phyloP scores from a whole-genome alignment of 2,329 filamentous ascomycete species.

The Alternaria dauci region DNA sequence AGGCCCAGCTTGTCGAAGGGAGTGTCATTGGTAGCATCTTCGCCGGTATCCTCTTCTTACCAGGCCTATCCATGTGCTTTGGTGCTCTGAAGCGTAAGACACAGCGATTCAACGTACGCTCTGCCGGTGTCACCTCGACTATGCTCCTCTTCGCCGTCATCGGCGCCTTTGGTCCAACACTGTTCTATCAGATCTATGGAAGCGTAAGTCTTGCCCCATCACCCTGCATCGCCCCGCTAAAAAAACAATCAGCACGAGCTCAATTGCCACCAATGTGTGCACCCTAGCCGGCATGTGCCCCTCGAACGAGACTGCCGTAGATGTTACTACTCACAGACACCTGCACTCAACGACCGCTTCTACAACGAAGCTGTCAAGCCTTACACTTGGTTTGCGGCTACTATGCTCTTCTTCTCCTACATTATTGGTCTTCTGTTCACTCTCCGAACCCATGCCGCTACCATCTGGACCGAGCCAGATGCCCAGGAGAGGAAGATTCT shows the following conservation, averaged over 20 bases:
- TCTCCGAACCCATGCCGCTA: conserved; percentile 90
- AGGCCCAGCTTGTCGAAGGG: conserved; percentile 90
- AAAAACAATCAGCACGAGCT: conserved; percentile 75
- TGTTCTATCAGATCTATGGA: conserved; percentile 99
- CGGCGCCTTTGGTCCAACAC: conserved; percentile 90
- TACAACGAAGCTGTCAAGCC: conserved; percentile 90
- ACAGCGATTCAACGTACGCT: conserved; percentile 96
- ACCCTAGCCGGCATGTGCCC: conserved; percentile 59
- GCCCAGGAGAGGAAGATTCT: conserved; percentile 56
- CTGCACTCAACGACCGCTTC: conserved; percentile 85
- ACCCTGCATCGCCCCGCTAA: conserved; percentile 44
- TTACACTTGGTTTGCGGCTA: conserved; percentile 88
- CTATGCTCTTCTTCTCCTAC: conserved; percentile 89
- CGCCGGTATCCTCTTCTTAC: conserved; percentile 92
- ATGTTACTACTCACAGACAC: conserved; percentile 91
- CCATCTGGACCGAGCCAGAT: conserved; percentile 88
- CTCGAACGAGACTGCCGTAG: conserved; percentile 78
- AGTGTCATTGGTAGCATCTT: conserved; percentile 98
- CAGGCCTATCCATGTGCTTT: conserved; percentile 97
- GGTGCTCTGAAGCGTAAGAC: conserved; percentile 98
- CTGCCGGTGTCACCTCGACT: conserved; percentile 94
- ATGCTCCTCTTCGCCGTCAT: conserved; percentile 98
- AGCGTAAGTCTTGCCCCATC: conserved; percentile 61
- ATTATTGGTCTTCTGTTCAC: conserved; percentile 95
- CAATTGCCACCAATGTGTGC: conserved; percentile 74